Conservation (phyloP, 768 basidiomycete species). For the Mrakia gelida region DNA sequence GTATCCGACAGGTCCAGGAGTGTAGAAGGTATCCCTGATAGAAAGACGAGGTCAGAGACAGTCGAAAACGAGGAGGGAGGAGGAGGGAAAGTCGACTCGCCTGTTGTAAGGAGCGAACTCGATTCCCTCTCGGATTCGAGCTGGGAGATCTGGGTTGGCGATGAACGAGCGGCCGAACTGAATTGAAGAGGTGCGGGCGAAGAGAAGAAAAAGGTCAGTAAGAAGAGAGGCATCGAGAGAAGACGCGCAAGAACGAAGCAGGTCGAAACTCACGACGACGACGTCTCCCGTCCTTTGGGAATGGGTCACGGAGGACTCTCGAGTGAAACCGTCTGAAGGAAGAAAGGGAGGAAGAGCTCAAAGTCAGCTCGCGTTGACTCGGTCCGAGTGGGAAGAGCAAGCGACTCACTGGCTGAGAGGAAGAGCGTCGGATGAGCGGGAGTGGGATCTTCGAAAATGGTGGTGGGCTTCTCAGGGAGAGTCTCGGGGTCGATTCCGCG, state of each 20-base stretch:
- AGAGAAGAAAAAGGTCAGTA: too few species aligned
- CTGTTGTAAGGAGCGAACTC: constrained; percentile 32
- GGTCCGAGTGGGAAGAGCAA: too few species aligned
- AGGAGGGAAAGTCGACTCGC: too few species aligned
- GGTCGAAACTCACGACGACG: constrained; percentile 10
- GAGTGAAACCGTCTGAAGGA: constrained; percentile 21
- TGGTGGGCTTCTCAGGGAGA: background rate
- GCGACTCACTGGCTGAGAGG: constrained; percentile 21
- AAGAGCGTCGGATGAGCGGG: constrained; percentile 28
- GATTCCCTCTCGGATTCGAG: constrained; percentile 29
- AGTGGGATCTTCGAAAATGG: constrained; percentile 33
- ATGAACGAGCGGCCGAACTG: constrained; percentile 35
- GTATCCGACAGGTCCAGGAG: constrained; percentile 35
- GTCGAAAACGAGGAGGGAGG: constrained; percentile 35
- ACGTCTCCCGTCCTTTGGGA: constrained; percentile 35
- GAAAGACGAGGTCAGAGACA: constrained; percentile 60
- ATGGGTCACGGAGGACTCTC: constrained; percentile 28
- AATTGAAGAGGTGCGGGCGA: too few species aligned
- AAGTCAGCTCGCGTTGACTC: too few species aligned
- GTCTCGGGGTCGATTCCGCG: constrained; percentile 33
- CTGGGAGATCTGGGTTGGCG: constrained; percentile 36
- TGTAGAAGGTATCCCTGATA: constrained; percentile 45
- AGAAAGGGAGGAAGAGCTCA: too few species aligned
- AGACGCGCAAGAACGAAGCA: too few species aligned
- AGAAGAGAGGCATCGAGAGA: too few species aligned